phyloP scores from a whole-genome alignment of 352 stramenopile genomes.

The Pythium scleroteichum region DNA sequence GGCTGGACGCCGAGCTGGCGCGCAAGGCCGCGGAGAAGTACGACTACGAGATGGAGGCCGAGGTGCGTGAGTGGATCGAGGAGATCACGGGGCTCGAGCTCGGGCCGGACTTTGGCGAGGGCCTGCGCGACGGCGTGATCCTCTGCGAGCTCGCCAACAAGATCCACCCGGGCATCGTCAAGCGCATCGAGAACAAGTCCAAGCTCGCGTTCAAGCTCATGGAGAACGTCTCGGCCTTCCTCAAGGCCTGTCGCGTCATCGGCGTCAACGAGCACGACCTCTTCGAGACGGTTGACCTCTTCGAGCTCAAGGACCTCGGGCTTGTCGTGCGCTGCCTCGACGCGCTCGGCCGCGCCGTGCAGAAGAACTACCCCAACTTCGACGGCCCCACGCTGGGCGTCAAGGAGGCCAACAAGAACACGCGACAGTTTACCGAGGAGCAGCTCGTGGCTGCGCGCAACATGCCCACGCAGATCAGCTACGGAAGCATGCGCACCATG shows the following conservation, averaged over 20 bases:
- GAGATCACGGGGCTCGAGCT: conserved; percentile 75
- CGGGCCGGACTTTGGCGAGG: conserved; percentile 74
- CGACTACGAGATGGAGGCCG: conserved; percentile 86
- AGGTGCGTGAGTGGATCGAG: conserved; percentile 88
- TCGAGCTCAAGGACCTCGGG: conserved; percentile 86
- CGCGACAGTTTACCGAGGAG: conserved; percentile 65
- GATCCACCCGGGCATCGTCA: conserved; percentile 65
- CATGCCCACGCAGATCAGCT: conserved; percentile 60
- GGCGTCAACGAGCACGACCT: conserved; percentile 90
- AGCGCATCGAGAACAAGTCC: conserved; percentile 79
- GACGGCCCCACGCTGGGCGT: conserved; percentile 75
- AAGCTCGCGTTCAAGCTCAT: conserved; percentile 93
- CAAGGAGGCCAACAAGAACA: conserved; percentile 81
- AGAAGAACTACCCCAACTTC: conserved; percentile 75
- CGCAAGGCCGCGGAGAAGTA: conserved; percentile 83
- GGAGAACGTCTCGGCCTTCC: conserved; percentile 89
- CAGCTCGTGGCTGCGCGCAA: conserved; percentile 66
- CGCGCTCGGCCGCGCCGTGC: conserved; percentile 67
- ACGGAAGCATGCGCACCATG: conserved; percentile 78
- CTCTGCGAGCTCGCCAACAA: conserved; percentile 86
- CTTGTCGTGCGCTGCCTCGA: conserved; percentile 83
- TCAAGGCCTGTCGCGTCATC: conserved; percentile 80
- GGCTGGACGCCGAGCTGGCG: conserved; percentile 89
- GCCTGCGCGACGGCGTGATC: conserved; percentile 77
- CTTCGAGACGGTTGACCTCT: conserved; percentile 91